Evolutionary conservation across 768 basidiomycete genomes (phyloP).

Genomic region (Tulasnella sp.): DNA sequence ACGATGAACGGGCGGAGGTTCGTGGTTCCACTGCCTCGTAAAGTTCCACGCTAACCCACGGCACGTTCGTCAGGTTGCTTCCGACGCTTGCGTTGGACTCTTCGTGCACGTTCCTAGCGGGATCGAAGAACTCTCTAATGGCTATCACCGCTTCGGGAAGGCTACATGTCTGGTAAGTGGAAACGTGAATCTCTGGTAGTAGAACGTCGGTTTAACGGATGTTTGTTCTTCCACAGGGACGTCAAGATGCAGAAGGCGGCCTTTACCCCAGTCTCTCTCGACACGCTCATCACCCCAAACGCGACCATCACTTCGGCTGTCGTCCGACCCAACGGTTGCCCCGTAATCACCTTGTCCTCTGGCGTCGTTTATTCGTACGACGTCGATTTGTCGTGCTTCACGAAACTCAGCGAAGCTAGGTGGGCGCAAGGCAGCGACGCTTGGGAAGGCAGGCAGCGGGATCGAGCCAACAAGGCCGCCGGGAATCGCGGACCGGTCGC

Average conservation of each 20-base stretch:
- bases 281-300: constrained; percentile 44
- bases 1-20: constrained; percentile 75
- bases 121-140: constrained; percentile 50
- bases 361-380: constrained; percentile 80
- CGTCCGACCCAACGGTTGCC: constrained; percentile 69
- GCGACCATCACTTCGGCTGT: constrained; percentile 48
- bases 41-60: background rate
- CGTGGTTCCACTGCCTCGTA: background rate
- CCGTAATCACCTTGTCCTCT: constrained; percentile 63
- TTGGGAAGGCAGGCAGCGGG: constrained; percentile 64
- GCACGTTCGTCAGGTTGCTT: constrained; percentile 45
- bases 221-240: constrained; percentile 41
- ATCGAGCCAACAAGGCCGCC: constrained; percentile 24
- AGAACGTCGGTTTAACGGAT: background rate
- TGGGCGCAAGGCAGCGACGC: constrained; percentile 73
- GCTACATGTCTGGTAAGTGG: constrained; percentile 60
- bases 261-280: constrained; percentile 55
- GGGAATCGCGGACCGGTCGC: constrained; percentile 14
- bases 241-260: constrained; percentile 52
- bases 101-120: constrained; percentile 57
- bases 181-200: constrained; percentile 9
- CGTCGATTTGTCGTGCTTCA: constrained; percentile 49
- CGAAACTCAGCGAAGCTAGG: constrained; percentile 69
- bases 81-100: constrained; percentile 63
- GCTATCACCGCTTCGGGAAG: constrained; percentile 61